Evolutionary conservation across 768 basidiomycete genomes (phyloP).

Genomic region (Mycena galopus): DNA sequence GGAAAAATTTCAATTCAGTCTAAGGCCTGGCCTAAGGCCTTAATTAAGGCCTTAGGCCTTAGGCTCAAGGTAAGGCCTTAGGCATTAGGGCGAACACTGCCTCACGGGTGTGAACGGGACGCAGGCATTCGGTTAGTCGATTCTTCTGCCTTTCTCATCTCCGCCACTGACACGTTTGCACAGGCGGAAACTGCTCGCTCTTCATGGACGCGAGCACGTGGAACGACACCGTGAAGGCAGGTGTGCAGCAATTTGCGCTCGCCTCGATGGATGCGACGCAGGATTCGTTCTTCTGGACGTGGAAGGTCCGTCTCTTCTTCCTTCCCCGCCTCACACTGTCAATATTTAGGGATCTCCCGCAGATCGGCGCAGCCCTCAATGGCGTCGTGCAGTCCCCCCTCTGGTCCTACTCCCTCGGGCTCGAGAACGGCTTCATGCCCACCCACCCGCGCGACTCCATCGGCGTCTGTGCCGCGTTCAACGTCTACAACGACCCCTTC

Average conservation of each 20-base stretch:
- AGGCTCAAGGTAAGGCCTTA: too few species aligned
- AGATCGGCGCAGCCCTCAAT: neutral
- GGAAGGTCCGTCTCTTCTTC: neutral
- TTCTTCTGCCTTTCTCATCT: neutral
- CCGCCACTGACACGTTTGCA: too few species aligned
- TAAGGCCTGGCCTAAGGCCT: too few species aligned
- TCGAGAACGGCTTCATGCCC: neutral
- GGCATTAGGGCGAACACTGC: too few species aligned
- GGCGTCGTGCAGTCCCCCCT: neutral
- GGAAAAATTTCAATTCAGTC: too few species aligned
- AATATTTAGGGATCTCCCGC: too few species aligned
- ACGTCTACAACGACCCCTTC: neutral
- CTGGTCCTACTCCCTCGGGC: neutral
- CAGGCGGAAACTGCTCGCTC: neutral
- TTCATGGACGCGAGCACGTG: neutral
- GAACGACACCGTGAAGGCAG: neutral
- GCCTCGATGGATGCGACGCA: constrained; percentile 6
- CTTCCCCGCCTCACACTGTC: neutral
- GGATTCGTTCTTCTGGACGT: constrained; percentile 2
- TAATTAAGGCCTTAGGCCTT: too few species aligned
- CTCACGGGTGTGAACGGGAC: too few species aligned
- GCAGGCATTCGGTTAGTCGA: too few species aligned
- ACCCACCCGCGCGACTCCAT: neutral
- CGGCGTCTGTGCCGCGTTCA: neutral
- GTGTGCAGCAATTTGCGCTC: neutral